Evolutionary conservation across 2,329 filamentous ascomycete species (phyloP).

Genomic region (Venturia nashicola): DNA sequence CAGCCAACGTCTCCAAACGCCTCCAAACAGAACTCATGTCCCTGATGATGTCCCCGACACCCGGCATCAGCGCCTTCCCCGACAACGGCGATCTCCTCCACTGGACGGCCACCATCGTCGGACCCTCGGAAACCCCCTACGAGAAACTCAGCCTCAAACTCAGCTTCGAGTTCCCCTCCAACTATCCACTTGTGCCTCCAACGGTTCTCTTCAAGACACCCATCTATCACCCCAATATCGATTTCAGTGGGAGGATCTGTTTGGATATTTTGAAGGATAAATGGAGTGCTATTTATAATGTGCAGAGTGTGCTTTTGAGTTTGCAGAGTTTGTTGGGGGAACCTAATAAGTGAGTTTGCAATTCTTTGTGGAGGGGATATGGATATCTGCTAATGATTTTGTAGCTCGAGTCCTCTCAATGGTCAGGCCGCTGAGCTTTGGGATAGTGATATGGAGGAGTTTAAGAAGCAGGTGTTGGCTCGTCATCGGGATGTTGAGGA

Average conservation of each 20-base stretch:
- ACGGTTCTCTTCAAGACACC: conserved; percentile 95
- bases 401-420: conserved; percentile 82
- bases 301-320: conserved; percentile 83
- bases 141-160: conserved; percentile 82
- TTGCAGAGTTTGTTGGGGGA: conserved; percentile 91
- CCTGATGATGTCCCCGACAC: conserved; percentile 89
- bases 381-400: background rate
- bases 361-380: background rate
- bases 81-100: conserved; percentile 81
- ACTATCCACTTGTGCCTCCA: conserved; percentile 86
- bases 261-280: conserved; percentile 98
- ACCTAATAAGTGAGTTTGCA: conserved; percentile 84
- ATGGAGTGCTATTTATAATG: conserved; percentile 97
- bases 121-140: conserved; percentile 86
- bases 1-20: conserved; percentile 35
- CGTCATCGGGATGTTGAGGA: conserved; percentile 47
- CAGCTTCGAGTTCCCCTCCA: conserved; percentile 76
- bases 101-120: conserved; percentile 90
- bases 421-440: conserved; percentile 93
- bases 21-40: conserved; percentile 97
- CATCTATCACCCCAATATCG: conserved; percentile 97
- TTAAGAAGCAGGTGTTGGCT: conserved; percentile 62
- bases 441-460: conserved; percentile 79
- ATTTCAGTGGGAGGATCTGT: conserved; percentile 94
- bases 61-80: conserved; percentile 90